These are phyloP conservation scores for Aegilops umbellulata DNA, from an alignment of 176 grass and related monocot species.

Conservation along the genomic window DNA sequence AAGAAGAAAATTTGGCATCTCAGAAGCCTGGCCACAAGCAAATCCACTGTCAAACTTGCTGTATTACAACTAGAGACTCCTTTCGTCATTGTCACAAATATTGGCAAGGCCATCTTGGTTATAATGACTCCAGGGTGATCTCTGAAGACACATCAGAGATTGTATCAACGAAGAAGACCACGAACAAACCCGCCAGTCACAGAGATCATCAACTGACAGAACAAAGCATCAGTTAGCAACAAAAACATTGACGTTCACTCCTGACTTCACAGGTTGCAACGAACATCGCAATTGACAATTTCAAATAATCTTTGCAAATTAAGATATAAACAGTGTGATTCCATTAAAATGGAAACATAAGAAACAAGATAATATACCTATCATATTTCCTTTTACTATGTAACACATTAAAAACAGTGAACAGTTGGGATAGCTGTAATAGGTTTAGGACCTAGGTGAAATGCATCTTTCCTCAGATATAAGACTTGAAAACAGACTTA, in stretches of 20 bases:
- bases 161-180: background rate
- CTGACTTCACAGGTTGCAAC: no score
- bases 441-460: background rate
- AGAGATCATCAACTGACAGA: conserved; percentile 43
- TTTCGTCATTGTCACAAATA: conserved; percentile 43
- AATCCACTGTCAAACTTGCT: conserved; percentile 23
- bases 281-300: background rate
- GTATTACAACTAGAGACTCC: conserved; percentile 39
- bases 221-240: conserved; percentile 13
- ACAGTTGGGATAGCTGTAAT: background rate
- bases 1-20: conserved; percentile 21
- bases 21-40: conserved; percentile 6
- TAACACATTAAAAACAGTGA: background rate
- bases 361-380: background rate
- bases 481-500: background rate
- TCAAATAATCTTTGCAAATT: no score
- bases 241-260: background rate
- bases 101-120: background rate
- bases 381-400: background rate
- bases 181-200: background rate
- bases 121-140: conserved; percentile 13
- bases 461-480: background rate
- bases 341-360: background rate
- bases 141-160: background rate
- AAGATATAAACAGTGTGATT: background rate